Base-by-base conservation (phyloP, 805 yeast genomes). In the Danielia reshetovae region DNA sequence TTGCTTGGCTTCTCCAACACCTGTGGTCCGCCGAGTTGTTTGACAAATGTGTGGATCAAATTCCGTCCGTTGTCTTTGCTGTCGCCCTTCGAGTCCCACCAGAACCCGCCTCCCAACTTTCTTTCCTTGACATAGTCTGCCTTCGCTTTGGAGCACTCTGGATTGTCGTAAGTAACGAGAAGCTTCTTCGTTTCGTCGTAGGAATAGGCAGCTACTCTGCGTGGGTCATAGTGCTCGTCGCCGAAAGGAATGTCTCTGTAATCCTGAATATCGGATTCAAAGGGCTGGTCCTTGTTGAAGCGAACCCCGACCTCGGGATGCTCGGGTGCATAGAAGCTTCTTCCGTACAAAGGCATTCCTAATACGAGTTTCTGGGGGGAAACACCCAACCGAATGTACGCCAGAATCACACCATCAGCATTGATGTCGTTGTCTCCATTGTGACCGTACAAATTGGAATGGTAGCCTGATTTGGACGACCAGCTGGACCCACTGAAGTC, bases 21-120 rank as follows among this genome's bases (percentile, higher is more conserved):
- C 13, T 29, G 27, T 4, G 4, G 18, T 9, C 22, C 22, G 9
- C 22, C 22, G n/a, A 44, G 42, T 18, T 17, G 35, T 17, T 23
- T 25, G 19, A 35, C 36, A 18, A 45, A 32, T 32, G 62, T 65
- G 30, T 60, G 54, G 16, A 73, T 70, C 59, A 75, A 79, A 3
- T 58, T 60, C n/a, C 53, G 39, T 23, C 64, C 48, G 2, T 49
- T 34, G 62, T 47, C 2, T 24, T 22, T 30, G 2, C 58, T 49
- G 50, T 87, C 95, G 2, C 95, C 96, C 38, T 81, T 72, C 0
- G 95, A 81, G 49, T 90, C 97, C 97, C 97, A 90, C 81, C 85
- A 89, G 77, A 93, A 80, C 0, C 85, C 95, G 0, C 98, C 97
- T 0, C 81, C 94, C 7, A 88, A 60, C 0, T 63, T 51, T 5